phyloP scores from a whole-genome alignment of 192 early-diverging fungal species.

The Mortierella antarctica region DNA sequence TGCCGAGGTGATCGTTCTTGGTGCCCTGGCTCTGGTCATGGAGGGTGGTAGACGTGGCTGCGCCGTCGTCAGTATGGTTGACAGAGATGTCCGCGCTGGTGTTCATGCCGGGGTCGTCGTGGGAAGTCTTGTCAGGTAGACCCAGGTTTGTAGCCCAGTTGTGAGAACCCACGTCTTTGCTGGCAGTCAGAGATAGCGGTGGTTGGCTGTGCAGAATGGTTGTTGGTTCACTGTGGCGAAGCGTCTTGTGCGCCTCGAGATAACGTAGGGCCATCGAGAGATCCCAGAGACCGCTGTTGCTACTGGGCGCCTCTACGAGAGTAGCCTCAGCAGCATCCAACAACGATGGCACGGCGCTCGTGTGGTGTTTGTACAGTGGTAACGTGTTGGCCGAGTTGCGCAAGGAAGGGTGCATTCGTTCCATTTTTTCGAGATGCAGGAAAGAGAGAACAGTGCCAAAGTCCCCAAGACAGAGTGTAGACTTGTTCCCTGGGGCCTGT shows the following conservation, averaged over 20 bases:
- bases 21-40: not conserved
- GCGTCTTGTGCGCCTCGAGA: constrained; percentile 12
- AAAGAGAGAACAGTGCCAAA: constrained; percentile 22
- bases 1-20: not conserved
- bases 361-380: too few species aligned
- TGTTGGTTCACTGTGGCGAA: not conserved
- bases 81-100: too few species aligned
- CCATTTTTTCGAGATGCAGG: constrained; percentile 15
- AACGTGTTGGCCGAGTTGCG: too few species aligned
- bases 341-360: too few species aligned
- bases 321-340: too few species aligned
- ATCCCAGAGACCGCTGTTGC: constrained; percentile 12
- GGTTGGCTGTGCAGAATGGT: not conserved
- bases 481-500: not conserved
- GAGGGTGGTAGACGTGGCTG: not conserved
- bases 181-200: not conserved
- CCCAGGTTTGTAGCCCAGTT: too few species aligned
- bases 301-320: not conserved
- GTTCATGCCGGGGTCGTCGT: too few species aligned
- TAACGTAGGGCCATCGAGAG: constrained; percentile 21
- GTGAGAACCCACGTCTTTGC: too few species aligned
- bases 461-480: constrained; percentile 6
- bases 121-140: too few species aligned
- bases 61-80: not conserved
- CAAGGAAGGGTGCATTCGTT: too few species aligned